Conservation (phyloP, 805 yeast genomes). For the Cyberlindnera maritima region DNA sequence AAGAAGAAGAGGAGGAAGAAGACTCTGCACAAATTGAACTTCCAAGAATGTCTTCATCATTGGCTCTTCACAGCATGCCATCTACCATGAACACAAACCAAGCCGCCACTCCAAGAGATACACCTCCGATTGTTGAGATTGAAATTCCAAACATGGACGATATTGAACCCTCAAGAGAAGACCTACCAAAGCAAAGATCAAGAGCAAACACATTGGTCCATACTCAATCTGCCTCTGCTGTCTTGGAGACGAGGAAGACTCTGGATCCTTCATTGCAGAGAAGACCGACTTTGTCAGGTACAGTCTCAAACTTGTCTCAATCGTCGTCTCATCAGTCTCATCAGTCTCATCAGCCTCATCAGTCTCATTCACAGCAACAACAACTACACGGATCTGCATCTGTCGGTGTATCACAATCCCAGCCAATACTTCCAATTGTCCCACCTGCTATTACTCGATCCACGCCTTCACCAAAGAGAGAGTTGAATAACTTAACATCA, state of each 20-base stretch:
- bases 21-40: slow-evolving; percentile 14
- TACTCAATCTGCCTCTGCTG: slow-evolving; percentile 21
- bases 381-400: slow-evolving; percentile 4
- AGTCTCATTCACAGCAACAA: slow-evolving; percentile 14
- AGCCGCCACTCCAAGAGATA: slow-evolving; percentile 31
- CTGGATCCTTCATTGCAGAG: slow-evolving; percentile 21
- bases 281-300: slow-evolving; percentile 23
- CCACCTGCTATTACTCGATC: slow-evolving; percentile 29
- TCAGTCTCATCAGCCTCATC: not conserved
- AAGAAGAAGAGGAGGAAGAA: slow-evolving; percentile 21
- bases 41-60: slow-evolving; percentile 22
- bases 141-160: slow-evolving; percentile 71
- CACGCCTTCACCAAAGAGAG: slow-evolving; percentile 47
- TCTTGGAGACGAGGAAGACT: slow-evolving; percentile 21
- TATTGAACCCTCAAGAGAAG: slow-evolving; percentile 22
- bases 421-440: not conserved
- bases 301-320: slow-evolving; percentile 4
- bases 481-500: slow-evolving; percentile 27
- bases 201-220: slow-evolving; percentile 30
- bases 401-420: not conserved
- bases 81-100: slow-evolving; percentile 10
- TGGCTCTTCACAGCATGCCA: slow-evolving; percentile 19
- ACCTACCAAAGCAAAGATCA: slow-evolving; percentile 24
- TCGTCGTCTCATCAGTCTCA: slow-evolving; percentile 8
- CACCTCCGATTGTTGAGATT: slow-evolving; percentile 57